phyloP scores from a whole-genome alignment of 2,329 filamentous ascomycete species.

The Chaetomium globosum region DNA sequence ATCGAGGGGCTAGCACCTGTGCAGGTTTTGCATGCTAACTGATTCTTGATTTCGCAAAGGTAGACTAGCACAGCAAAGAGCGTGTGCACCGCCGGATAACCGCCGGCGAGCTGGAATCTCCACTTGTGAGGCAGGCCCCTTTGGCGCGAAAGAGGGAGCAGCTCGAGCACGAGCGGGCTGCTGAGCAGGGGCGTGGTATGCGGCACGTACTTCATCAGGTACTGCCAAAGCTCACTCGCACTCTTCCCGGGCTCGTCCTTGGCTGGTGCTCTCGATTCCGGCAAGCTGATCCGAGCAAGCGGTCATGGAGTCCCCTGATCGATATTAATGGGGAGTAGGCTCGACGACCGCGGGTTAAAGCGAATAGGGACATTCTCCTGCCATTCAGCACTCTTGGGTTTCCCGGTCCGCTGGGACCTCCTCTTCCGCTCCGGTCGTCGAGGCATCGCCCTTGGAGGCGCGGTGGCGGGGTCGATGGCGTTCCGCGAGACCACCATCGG shows the following conservation, averaged over 20 bases:
- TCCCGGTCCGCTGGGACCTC: neutral
- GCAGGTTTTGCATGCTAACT: constrained; percentile 4
- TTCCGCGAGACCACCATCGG: constrained; percentile 28
- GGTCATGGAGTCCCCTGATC: no score
- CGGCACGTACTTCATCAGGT: constrained; percentile 17
- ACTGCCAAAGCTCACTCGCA: constrained; percentile 9
- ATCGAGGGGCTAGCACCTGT: neutral
- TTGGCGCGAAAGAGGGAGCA: constrained; percentile 1
- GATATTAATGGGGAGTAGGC: neutral
- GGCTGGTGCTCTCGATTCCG: neutral
- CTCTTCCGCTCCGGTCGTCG: constrained; percentile 21
- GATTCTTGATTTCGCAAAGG: constrained; percentile 2
- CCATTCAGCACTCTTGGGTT: neutral
- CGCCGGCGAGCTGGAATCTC: constrained; percentile 14
- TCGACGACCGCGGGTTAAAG: neutral
- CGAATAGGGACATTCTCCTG: neutral
- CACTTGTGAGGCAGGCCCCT: constrained; percentile 20
- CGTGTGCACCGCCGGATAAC: constrained; percentile 6
- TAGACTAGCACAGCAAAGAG: constrained; percentile 24
- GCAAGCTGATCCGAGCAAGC: neutral
- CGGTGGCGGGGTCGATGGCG: constrained; percentile 18
- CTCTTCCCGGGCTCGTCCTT: neutral
- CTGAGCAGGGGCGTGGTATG: neutral
- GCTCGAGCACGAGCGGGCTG: constrained; percentile 4
- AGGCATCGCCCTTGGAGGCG: constrained; percentile 23